Percentiles rank a stretch among this genome's conserved stretches.
These are phyloP conservation scores for Breviolum minutum DNA, from an alignment of 73 alveolate genomes.

Conservation along the genomic window DNA sequence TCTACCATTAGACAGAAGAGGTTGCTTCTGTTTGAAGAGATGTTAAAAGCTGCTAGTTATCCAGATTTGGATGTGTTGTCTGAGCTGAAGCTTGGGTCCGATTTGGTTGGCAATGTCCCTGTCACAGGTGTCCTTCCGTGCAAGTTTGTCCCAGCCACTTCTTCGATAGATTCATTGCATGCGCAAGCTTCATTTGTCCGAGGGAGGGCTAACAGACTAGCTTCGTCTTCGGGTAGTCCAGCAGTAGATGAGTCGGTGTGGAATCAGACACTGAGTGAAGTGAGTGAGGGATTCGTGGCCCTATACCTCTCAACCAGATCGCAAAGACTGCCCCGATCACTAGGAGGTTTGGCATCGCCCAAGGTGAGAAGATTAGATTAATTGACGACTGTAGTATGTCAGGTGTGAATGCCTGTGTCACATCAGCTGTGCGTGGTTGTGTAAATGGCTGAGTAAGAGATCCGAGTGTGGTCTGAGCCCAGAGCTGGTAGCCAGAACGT, in stretches of 20 bases:
- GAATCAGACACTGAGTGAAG: neutral
- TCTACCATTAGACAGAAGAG: neutral
- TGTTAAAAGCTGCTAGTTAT: neutral
- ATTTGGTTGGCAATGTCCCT: neutral
- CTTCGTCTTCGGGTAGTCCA: neutral
- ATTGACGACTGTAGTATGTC: neutral
- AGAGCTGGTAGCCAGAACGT: neutral
- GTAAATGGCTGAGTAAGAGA: neutral
- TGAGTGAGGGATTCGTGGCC: neutral
- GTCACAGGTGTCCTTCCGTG: neutral
- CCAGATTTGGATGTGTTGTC: neutral
- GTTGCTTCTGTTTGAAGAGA: neutral
- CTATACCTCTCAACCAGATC: neutral
- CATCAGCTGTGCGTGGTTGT: neutral
- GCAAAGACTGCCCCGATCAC: neutral
- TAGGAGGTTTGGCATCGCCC: neutral
- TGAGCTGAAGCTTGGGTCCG: neutral
- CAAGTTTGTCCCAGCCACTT: neutral
- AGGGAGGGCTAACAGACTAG: too few relatives aligned
- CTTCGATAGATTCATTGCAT: neutral
- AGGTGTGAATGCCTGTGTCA: neutral
- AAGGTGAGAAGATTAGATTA: neutral
- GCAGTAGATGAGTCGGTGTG: neutral
- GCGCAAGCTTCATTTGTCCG: neutral
- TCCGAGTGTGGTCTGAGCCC: neutral